phyloP scores from a whole-genome alignment of 1,284 basidiomycete genomes.

The Termitomyces sp. region DNA sequence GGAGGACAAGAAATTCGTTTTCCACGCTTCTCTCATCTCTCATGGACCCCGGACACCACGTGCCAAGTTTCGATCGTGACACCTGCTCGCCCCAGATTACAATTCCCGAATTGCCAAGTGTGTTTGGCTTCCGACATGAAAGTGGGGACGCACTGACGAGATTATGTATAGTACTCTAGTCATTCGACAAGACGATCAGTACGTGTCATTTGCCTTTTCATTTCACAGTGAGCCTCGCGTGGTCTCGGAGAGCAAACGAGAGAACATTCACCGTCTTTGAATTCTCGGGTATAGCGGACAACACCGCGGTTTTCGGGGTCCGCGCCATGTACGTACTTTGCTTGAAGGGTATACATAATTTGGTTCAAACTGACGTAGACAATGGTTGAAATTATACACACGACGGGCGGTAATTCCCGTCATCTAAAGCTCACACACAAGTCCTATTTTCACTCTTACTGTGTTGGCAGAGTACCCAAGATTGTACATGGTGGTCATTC shows the following conservation, averaged over 20 bases:
- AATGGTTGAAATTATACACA: slow-evolving; percentile 1
- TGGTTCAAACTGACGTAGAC: slow-evolving; percentile 8
- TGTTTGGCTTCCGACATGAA: background rate
- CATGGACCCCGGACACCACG: slow-evolving; percentile 17
- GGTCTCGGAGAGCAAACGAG: background rate
- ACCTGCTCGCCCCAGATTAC: background rate
- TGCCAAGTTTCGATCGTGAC: slow-evolving; percentile 3
- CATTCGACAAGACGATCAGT: background rate
- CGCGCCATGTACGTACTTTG: slow-evolving; percentile 1
- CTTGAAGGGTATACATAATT: slow-evolving; percentile 10
- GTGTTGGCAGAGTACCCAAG: background rate
- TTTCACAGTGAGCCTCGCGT: background rate
- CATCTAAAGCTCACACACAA: background rate
- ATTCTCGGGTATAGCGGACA: background rate
- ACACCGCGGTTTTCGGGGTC: slow-evolving; percentile 3
- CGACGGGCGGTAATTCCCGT: background rate
- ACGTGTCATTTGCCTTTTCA: background rate
- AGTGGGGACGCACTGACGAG: background rate
- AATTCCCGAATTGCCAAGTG: background rate
- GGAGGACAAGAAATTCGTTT: slow-evolving; percentile 13
- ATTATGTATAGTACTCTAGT: too few species aligned
- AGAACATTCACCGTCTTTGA: background rate
- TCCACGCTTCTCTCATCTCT: slow-evolving; percentile 17
- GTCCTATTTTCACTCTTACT: too few species aligned
- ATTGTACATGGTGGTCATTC: background rate